Percentiles rank a stretch among this genome's conserved stretches.
Conservation (phyloP, 2,329 filamentous ascomycete genomes). For the Fusarium kyushuense region DNA sequence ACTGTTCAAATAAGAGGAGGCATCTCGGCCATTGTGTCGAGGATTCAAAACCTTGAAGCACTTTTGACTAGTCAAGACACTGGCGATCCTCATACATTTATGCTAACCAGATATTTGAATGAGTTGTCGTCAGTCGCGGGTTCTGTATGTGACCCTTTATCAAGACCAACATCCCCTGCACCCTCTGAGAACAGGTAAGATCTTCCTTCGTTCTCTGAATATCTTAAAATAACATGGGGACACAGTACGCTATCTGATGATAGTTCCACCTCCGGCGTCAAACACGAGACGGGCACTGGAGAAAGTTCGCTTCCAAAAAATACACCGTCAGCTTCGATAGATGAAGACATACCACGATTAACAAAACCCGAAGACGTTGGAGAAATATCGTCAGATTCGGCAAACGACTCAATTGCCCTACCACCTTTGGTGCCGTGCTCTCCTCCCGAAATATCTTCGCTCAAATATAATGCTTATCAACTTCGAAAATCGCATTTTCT, state of each 20-base stretch:
- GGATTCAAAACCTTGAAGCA: neutral
- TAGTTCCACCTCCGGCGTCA: neutral
- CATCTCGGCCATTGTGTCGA: neutral
- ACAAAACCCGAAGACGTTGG: neutral
- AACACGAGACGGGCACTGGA: neutral
- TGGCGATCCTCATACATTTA: neutral
- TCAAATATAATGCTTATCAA: neutral
- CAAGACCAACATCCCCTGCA: neutral
- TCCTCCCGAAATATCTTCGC: neutral
- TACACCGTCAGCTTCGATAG: neutral
- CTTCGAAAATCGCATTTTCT: neutral
- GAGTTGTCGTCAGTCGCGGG: slow-evolving; percentile 9
- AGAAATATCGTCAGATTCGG: neutral
- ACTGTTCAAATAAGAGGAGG: slow-evolving; percentile 12
- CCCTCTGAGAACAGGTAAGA: neutral
- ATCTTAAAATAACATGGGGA: neutral
- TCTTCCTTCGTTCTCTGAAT: rapidly evolving
- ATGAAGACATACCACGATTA: neutral
- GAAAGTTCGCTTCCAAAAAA: neutral
- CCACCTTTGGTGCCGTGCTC: neutral
- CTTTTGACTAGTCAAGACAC: neutral
- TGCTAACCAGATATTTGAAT: slow-evolving; percentile 10
- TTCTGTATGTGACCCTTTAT: slow-evolving; percentile 3
- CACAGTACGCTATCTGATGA: neutral
- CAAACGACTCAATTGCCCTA: neutral